Base-by-base conservation (phyloP, 805 yeast genomes). In the Kazachstania psychrophila region DNA sequence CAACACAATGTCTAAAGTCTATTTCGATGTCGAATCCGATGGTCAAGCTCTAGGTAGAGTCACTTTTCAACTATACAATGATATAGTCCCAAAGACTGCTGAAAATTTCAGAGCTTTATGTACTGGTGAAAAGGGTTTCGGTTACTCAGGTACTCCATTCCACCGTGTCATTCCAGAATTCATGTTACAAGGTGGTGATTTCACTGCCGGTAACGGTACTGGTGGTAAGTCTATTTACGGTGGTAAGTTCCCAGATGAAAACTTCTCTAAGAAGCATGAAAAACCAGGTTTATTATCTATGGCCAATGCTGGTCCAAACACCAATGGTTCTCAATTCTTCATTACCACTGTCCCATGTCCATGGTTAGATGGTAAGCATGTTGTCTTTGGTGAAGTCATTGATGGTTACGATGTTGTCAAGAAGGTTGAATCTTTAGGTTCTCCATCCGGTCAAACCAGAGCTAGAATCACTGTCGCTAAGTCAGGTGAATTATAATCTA, bases 281-380 rank as follows among this genome's bases (percentile, higher is more conserved):
- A 70, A 77, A 65, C 77, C 94, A 72, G 73, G 87, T 74, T 68
- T 81, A 66, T 64, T 85, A 61, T 84, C 95, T 45, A 89, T 89
- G 96, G 96, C 96, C 63, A 89, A 89, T 63, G 94, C 96, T 47
- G 96, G 96, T 53, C 95, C 94, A 65, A 84, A 86, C 79, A 85
- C 96, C 69, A 89, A 89, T 70, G 96, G 96, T 40, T 87, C 96
- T 38, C 97, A 88, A 70, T 88, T 88, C 69, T 88, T 89, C 75
- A 81, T 86, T 69, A 86, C 96, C 64, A 86, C 95, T 40, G 88
- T 83, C 37, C 71, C 79, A 49, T 70, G 80, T 56, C 81, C 92
- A 43, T 84, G 92, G 89, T 74, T 88, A 64, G 94, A 87, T 58
- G 95, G 95, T 46, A 79, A 80, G 68, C 94, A 87, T 73, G 95